Percentiles rank a stretch among this genome's conserved stretches.
phyloP scores from a whole-genome alignment of 768 basidiomycete species.

The Thelephora ganbajun region DNA sequence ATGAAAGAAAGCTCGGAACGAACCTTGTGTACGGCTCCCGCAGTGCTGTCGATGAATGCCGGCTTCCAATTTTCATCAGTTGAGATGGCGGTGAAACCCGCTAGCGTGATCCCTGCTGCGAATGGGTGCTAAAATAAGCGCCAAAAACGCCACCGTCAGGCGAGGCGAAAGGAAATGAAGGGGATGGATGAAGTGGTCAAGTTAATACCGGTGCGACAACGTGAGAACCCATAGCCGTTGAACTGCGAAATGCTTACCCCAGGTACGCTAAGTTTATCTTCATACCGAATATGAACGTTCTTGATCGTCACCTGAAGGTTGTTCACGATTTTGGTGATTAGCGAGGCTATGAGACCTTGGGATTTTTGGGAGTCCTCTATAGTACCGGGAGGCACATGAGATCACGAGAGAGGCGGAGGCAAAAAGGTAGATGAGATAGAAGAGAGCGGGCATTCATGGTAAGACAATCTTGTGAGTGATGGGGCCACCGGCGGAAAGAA shows the following conservation, averaged over 20 bases:
- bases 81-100: slow-evolving; percentile 78
- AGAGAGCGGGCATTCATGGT: background rate
- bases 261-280: slow-evolving; percentile 88
- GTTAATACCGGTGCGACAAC: background rate
- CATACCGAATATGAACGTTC: slow-evolving; percentile 93
- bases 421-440: background rate
- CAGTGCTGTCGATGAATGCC: slow-evolving; percentile 83
- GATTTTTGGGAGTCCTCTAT: slow-evolving; percentile 49
- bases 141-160: background rate
- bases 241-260: slow-evolving; percentile 39
- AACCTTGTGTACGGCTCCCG: slow-evolving; percentile 83
- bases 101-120: slow-evolving; percentile 79
- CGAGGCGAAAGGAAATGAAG: too few relatives aligned
- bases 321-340: slow-evolving; percentile 84
- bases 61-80: slow-evolving; percentile 81
- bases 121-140: slow-evolving; percentile 69
- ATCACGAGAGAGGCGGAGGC: background rate
- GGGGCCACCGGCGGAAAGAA: too few relatives aligned
- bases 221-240: background rate
- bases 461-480: too few relatives aligned
- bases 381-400: slow-evolving; percentile 7
- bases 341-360: slow-evolving; percentile 72
- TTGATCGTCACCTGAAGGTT: slow-evolving; percentile 92
- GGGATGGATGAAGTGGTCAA: too few relatives aligned
- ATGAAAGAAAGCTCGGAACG: slow-evolving; percentile 2